Percentiles rank a stretch among this genome's conserved stretches.
These are phyloP conservation scores for Aspergillus phoenicis DNA, from an alignment of 2,329 filamentous ascomycete genomes.

Conservation along the genomic window DNA sequence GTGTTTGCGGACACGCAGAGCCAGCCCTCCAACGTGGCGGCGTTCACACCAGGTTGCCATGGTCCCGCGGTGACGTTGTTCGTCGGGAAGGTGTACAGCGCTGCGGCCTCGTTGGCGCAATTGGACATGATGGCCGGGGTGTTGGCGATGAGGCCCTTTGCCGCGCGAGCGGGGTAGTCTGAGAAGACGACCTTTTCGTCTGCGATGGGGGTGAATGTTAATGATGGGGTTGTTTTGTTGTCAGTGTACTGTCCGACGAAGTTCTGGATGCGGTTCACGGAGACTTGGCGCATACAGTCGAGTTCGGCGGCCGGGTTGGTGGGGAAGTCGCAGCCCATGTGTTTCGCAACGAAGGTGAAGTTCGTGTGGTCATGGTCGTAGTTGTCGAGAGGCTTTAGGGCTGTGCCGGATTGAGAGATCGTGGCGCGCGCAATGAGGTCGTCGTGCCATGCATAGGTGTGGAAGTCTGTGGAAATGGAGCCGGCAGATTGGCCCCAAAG, in stretches of 20 bases:
- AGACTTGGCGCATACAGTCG: constrained; percentile 3
- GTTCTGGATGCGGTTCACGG: not conserved
- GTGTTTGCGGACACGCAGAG: not conserved
- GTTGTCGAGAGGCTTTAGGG: not conserved
- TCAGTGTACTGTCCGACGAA: constrained; percentile 1
- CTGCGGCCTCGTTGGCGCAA: not conserved
- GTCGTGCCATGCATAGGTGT: constrained; percentile 5
- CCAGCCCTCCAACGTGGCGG: not conserved
- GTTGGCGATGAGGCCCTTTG: not conserved
- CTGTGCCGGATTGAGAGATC: not conserved
- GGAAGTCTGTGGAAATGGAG: not conserved
- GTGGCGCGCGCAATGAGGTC: not conserved
- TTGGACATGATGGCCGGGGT: constrained; percentile 2
- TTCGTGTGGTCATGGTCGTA: not conserved
- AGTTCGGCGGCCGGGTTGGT: not conserved
- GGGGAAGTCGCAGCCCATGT: constrained; percentile 2
- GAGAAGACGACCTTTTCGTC: constrained; percentile 1
- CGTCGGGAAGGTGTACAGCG: not conserved
- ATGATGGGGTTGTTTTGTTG: not conserved
- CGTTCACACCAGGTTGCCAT: not conserved
- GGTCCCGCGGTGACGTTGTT: not conserved
- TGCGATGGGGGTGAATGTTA: not conserved
- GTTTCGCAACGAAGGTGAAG: not conserved
- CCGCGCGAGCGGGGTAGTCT: not conserved
- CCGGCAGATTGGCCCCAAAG: constrained; percentile 6